Evolutionary conservation across 495 filamentous ascomycete species (phyloP), one percentile per base, ranked within the genome.

Genomic region (Trichoderma reesei): DNA sequence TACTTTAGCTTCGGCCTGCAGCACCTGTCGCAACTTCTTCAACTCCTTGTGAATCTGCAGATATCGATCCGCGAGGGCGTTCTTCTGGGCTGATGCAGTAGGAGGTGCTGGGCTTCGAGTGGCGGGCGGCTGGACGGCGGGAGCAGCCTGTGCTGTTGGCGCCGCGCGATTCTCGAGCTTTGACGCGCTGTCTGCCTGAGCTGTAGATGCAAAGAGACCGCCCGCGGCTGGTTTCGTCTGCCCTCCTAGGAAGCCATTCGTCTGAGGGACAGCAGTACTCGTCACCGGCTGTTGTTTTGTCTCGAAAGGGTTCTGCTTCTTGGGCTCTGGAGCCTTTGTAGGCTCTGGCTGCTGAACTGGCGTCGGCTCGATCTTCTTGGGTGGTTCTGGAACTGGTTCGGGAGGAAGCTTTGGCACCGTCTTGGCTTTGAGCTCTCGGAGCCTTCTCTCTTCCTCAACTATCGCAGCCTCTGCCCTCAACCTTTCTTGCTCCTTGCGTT

Each of bases 21-120:
- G 74, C 18, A 78, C 80, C 41, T 80, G 80, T 13, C 92, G 82
- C 63, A 96, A 73, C 11, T 80, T 73, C 71, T 97, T 97, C 31
- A 96, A 76, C 18, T 81, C 80, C 64, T 84, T 71, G 71, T 95
- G 90, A 2, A 97, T 80, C 46, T 84, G 78, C 1, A 88, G 71
- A 72, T 91, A 91, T 36, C 81, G 79, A 60, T 83, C 73, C 13
- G 60, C 83, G 68, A 39, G 77, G 5, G 39, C 66, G 63, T 33
- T 60, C 20, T 54, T 64, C 65, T 61, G 34, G 7, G 63, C 56
- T 37, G 59, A 46, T 8, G 39, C 34, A 31, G 48, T 18, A 44
- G 64, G 60, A 31, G 68, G 41, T 37, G 67, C 63, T 46, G 66
- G 61, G 61, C 37, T 20, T 31, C 34, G 51, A 31, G 67, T 67